phyloP scores from a whole-genome alignment of 257 asterid genomes.

The Nicotiana attenuata region DNA sequence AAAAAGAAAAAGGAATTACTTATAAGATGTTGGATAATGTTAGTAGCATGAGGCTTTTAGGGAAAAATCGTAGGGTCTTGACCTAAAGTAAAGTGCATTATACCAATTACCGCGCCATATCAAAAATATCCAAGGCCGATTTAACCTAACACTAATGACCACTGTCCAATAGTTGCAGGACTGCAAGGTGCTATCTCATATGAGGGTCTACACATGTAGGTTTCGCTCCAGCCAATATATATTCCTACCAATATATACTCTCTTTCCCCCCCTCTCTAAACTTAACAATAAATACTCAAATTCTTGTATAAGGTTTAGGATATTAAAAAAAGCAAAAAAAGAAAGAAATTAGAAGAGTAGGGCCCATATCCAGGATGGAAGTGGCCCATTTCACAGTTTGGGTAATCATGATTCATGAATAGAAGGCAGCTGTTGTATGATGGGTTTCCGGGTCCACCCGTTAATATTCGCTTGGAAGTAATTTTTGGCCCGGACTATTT shows the following conservation, averaged over 20 bases:
- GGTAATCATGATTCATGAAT: slow-evolving; percentile 18
- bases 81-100: too few species aligned
- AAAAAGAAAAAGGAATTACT: too few species aligned
- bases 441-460: slow-evolving; percentile 26
- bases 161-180: neutral
- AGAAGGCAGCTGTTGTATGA: slow-evolving; percentile 17
- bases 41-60: too few species aligned
- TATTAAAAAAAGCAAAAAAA: neutral
- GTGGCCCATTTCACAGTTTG: slow-evolving; percentile 15
- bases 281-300: slow-evolving; percentile 1
- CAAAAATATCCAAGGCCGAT: too few species aligned
- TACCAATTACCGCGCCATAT: too few species aligned
- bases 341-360: neutral
- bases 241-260: neutral
- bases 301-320: neutral
- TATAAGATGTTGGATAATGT: too few species aligned
- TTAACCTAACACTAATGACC: neutral
- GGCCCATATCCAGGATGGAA: slow-evolving; percentile 16
- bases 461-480: neutral
- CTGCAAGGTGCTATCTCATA: neutral
- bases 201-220: slow-evolving; percentile 12
- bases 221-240: slow-evolving; percentile 19
- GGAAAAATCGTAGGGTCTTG: too few species aligned
- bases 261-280: too few species aligned
- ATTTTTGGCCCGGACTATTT: neutral